A percentile compares a stretch with the other conserved stretches of the same genome.
These are phyloP conservation scores for Eragrostis nindensis DNA, from an alignment of 176 grass and related monocot genomes.

Conservation along the genomic window DNA sequence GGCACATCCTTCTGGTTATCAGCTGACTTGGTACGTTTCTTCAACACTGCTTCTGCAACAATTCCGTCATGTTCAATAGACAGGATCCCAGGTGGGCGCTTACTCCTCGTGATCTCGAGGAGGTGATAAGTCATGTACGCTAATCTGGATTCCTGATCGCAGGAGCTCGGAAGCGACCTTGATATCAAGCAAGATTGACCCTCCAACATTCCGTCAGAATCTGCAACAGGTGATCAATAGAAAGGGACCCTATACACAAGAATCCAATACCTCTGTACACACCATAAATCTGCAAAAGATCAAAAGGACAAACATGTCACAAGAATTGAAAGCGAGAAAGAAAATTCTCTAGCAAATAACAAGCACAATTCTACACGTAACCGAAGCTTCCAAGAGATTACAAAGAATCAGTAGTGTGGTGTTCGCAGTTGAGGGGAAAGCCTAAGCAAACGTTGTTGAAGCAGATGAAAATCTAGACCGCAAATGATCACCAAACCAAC, in stretches of 20 bases:
- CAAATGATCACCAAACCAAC: too few relatives aligned
- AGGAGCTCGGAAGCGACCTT: slow-evolving; percentile 64
- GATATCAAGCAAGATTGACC: slow-evolving; percentile 84
- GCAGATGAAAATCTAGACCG: too few relatives aligned
- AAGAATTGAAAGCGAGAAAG: slow-evolving; percentile 16
- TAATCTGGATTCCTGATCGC: slow-evolving; percentile 76
- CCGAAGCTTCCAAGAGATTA: slow-evolving; percentile 35
- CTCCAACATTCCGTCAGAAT: slow-evolving; percentile 73
- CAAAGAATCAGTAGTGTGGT: slow-evolving; percentile 16
- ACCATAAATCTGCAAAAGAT: slow-evolving; percentile 47
- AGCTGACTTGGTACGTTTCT: slow-evolving; percentile 44
- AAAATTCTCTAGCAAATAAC: not conserved
- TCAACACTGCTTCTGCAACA: slow-evolving; percentile 19
- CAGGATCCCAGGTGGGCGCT: slow-evolving; percentile 43
- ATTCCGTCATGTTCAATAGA: slow-evolving; percentile 35
- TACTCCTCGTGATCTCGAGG: slow-evolving; percentile 77
- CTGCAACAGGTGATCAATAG: slow-evolving; percentile 22
- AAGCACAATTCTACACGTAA: slow-evolving; percentile 7
- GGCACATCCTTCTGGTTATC: slow-evolving; percentile 7
- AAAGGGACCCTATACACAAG: slow-evolving; percentile 39
- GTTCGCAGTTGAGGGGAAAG: slow-evolving; percentile 19
- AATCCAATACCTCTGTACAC: slow-evolving; percentile 3
- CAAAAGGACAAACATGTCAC: slow-evolving; percentile 30
- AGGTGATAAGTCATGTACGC: slow-evolving; percentile 90
- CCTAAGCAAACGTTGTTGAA: slow-evolving; percentile 2